phyloP scores from a whole-genome alignment of 441 rosid genomes.

The Gossypium gossypioides region DNA sequence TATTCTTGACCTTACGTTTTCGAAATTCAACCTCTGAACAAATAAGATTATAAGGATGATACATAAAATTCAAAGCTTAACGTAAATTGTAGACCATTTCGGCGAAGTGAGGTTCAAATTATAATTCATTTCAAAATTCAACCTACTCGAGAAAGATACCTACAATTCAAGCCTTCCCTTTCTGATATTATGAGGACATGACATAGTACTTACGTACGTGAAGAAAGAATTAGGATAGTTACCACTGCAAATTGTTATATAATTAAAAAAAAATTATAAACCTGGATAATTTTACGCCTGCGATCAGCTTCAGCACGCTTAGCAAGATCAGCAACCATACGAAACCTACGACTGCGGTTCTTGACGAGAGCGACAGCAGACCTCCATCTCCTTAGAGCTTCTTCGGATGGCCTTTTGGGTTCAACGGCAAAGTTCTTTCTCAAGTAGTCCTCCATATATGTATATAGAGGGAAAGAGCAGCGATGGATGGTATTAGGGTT shows the following conservation, averaged over 20 bases:
- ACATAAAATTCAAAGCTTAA: not conserved
- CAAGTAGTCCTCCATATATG: conserved; percentile 28
- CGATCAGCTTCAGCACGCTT: conserved; percentile 40
- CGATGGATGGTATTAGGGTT: not conserved
- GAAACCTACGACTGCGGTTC: conserved; percentile 42
- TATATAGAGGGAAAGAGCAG: not conserved
- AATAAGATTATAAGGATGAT: not conserved
- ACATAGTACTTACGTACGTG: not conserved
- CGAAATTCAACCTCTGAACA: not conserved
- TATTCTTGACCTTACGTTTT: not conserved
- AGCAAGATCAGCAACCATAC: conserved; percentile 43
- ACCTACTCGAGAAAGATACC: not conserved
- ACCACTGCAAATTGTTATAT: not conserved
- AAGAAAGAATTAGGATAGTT: not conserved
- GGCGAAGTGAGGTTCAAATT: not conserved
- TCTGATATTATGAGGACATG: not conserved
- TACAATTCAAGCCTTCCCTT: not conserved
- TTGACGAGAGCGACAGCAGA: conserved; percentile 31
- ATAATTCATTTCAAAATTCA: not conserved
- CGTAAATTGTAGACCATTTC: not conserved
- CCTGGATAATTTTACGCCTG: conserved; percentile 41
- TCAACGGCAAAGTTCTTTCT: conserved; percentile 34
- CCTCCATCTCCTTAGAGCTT: conserved; percentile 33
- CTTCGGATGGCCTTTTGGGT: conserved; percentile 32
- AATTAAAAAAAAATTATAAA: not conserved